Percentiles rank a stretch among this genome's conserved stretches.
These are phyloP conservation scores for Plantago ovata DNA, from an alignment of 257 asterid species.

Conservation along the genomic window DNA sequence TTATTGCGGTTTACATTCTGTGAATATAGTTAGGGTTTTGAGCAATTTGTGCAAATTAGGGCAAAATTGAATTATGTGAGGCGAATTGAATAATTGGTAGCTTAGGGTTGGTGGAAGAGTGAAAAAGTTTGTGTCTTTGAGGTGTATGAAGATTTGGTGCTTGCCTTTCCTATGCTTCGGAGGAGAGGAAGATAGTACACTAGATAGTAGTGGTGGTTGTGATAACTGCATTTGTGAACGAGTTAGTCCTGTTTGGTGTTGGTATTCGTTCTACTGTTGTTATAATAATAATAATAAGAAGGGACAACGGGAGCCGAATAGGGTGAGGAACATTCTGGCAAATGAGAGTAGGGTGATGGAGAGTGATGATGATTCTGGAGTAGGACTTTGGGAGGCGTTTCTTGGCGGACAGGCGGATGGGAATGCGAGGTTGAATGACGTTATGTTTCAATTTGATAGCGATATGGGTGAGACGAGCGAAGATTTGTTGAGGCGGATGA, in stretches of 20 bases:
- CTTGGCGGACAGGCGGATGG: slow-evolving; percentile 20
- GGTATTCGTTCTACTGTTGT: slow-evolving; percentile 11
- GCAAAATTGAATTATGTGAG: no score
- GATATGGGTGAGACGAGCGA: slow-evolving; percentile 25
- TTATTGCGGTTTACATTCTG: slow-evolving; percentile 8
- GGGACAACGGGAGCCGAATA: slow-evolving; percentile 20
- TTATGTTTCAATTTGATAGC: slow-evolving; percentile 12
- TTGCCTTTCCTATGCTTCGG: slow-evolving; percentile 66
- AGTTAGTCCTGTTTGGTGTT: slow-evolving; percentile 2
- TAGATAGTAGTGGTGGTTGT: no score
- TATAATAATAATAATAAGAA: no score
- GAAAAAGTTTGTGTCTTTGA: slow-evolving; percentile 1
- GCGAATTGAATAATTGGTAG: slow-evolving; percentile 36
- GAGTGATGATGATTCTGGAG: slow-evolving; percentile 39
- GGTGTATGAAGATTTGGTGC: slow-evolving; percentile 91
- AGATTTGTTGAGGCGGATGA: slow-evolving; percentile 28
- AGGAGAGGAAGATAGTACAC: slow-evolving; percentile 53
- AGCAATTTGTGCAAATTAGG: slow-evolving; percentile 28
- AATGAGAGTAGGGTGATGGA: slow-evolving; percentile 46
- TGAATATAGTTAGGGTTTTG: slow-evolving; percentile 26
- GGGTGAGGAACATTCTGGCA: slow-evolving; percentile 29
- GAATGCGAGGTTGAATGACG: slow-evolving; percentile 16
- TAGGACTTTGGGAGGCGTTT: slow-evolving; percentile 33
- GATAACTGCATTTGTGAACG: no score
- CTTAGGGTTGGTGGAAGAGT: slow-evolving; percentile 35